A percentile compares a stretch with the other conserved stretches of the same genome.
phyloP scores from a whole-genome alignment of 2,329 filamentous ascomycete species.

The Colletotrichum tanaceti region DNA sequence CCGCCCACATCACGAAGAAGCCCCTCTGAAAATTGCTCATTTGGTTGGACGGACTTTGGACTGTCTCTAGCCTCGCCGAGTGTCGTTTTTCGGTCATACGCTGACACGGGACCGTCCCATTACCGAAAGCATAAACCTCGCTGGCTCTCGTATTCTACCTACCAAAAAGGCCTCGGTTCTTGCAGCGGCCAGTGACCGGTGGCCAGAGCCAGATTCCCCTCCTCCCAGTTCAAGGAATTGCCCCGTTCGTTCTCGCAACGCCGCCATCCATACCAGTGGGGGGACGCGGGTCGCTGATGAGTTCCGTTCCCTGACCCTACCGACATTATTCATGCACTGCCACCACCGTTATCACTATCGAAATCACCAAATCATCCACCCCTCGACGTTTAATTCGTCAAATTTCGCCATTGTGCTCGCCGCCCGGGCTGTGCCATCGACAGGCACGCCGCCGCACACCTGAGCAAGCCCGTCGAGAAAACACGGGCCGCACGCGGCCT shows the following conservation, averaged over 20 bases:
- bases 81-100: constrained; percentile 27
- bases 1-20: constrained; percentile 33
- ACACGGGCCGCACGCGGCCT: background rate
- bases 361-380: constrained; percentile 27
- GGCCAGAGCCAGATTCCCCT: background rate
- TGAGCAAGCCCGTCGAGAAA: background rate
- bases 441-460: no score
- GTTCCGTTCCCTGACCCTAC: constrained; percentile 34
- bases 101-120: constrained; percentile 17
- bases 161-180: background rate
- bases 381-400: constrained; percentile 9
- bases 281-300: constrained; percentile 7
- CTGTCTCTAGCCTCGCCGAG: background rate
- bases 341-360: constrained; percentile 22
- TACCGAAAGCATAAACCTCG: no score
- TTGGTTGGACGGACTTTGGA: background rate
- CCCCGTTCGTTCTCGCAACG: constrained; percentile 25
- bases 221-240: constrained; percentile 13
- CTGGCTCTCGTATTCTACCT: no score
- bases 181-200: background rate
- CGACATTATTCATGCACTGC: constrained; percentile 36
- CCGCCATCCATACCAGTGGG: constrained; percentile 17
- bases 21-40: constrained; percentile 7
- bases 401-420: background rate
- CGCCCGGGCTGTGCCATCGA: constrained; percentile 21